Conservation (phyloP, 768 basidiomycete species). For the Lentinula aciculospora region DNA sequence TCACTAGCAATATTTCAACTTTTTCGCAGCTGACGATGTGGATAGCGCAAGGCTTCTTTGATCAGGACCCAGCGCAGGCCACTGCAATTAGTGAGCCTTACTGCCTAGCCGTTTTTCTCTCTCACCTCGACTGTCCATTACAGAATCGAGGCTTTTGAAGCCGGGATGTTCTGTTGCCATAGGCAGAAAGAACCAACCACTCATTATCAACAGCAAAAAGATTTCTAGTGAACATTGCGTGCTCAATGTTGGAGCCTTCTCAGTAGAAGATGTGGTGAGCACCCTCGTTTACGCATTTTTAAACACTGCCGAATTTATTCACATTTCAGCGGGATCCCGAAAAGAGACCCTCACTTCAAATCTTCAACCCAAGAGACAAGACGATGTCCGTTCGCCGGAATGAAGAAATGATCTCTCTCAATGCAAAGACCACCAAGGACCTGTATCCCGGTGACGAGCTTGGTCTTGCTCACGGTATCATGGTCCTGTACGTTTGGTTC, state of each 20-base stretch:
- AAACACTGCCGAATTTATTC: background rate
- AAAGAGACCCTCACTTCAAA: constrained; percentile 40
- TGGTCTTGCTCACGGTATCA: constrained; percentile 34
- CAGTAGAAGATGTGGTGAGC: constrained; percentile 52
- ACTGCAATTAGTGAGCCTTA: background rate
- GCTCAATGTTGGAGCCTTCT: constrained; percentile 49
- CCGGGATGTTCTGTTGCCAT: constrained; percentile 46
- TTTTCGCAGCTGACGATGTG: background rate
- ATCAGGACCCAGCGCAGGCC: background rate
- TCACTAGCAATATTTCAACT: background rate
- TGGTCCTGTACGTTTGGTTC: constrained; percentile 37
- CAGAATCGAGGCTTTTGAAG: constrained; percentile 51
- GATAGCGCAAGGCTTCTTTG: background rate
- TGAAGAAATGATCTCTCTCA: constrained; percentile 24
- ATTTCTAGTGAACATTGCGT: constrained; percentile 59
- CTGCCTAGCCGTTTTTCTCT: background rate
- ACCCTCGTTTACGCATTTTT: background rate
- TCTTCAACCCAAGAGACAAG: constrained; percentile 45
- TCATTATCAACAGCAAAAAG: constrained; percentile 54
- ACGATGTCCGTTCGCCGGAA: constrained; percentile 35
- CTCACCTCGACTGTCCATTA: background rate
- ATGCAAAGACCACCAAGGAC: constrained; percentile 29
- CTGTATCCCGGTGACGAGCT: constrained; percentile 53
- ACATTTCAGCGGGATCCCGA: constrained; percentile 40
- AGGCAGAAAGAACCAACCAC: constrained; percentile 49